Percentiles rank a stretch among this genome's conserved stretches.
phyloP scores from a whole-genome alignment of 2,329 filamentous ascomycete genomes.

The Aspergillus phoenicis region DNA sequence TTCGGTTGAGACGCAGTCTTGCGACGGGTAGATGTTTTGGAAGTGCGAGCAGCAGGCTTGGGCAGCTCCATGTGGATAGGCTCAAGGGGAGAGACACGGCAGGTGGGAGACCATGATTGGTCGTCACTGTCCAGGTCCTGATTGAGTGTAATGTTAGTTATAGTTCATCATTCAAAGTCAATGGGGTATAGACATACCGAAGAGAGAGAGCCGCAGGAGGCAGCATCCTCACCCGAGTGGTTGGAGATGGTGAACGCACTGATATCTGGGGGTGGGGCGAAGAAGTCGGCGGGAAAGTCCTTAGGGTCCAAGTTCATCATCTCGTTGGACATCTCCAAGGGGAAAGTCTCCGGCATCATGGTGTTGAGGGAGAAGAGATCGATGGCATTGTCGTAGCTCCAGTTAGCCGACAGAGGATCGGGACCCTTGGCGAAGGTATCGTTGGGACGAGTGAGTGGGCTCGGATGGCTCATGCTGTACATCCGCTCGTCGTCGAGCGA shows the following conservation, averaged over 20 bases:
- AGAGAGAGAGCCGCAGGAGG: conserved; percentile 27
- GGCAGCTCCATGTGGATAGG: conserved; percentile 15
- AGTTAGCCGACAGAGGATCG: conserved; percentile 40
- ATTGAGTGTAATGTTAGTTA: background rate
- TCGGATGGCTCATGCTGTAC: conserved; percentile 16
- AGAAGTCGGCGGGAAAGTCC: conserved; percentile 35
- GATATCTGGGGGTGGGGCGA: conserved; percentile 32
- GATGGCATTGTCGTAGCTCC: conserved; percentile 39
- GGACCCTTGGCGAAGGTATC: conserved; percentile 24
- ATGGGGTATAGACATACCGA: conserved; percentile 19
- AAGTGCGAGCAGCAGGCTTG: conserved; percentile 2
- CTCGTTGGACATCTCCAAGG: conserved; percentile 35
- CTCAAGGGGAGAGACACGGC: conserved; percentile 23
- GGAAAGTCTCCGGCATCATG: conserved; percentile 33
- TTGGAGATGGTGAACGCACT: conserved; percentile 37
- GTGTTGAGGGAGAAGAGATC: conserved; percentile 38
- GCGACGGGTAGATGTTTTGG: conserved; percentile 13
- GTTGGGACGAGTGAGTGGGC: conserved; percentile 15
- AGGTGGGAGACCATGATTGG: conserved; percentile 34
- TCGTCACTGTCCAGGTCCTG: conserved; percentile 41
- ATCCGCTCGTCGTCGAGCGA: conserved; percentile 19
- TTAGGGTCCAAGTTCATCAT: conserved; percentile 33
- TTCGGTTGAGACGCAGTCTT: conserved; percentile 12
- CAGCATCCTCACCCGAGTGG: conserved; percentile 31
- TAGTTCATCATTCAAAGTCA: background rate